Evolutionary conservation across 1,284 basidiomycete species (phyloP).

Genomic region (Rhodotorula sp.): DNA sequence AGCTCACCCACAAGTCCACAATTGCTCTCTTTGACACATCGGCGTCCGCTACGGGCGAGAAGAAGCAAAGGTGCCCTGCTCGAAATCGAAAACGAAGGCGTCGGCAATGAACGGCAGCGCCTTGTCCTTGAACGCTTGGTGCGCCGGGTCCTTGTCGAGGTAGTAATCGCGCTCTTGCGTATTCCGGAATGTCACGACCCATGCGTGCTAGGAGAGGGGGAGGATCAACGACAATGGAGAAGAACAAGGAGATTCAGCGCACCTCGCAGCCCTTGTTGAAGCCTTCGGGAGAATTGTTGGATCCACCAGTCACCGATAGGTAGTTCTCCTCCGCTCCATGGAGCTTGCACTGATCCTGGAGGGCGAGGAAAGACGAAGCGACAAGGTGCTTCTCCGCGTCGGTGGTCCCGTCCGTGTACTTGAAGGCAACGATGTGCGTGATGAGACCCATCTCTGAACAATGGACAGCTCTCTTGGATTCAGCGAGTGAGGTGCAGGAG

Average conservation of each 20-base stretch:
- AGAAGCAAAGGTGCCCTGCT: conserved; percentile 16
- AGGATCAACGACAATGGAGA: background rate
- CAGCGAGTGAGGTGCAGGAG: background rate
- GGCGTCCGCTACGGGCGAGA: background rate
- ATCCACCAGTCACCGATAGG: conserved; percentile 19
- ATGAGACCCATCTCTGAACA: conserved; percentile 18
- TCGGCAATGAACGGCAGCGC: conserved; percentile 3
- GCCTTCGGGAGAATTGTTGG: conserved; percentile 14
- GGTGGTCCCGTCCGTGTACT: conserved; percentile 1
- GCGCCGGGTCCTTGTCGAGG: conserved; percentile 18
- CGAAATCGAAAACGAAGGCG: conserved; percentile 33
- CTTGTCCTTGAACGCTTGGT: conserved; percentile 26
- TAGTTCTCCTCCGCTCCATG: background rate
- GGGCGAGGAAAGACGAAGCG: conserved; percentile 23
- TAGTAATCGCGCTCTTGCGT: conserved; percentile 20
- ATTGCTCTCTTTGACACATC: too few species aligned
- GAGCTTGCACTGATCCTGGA: conserved; percentile 12
- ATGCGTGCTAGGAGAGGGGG: conserved; percentile 10
- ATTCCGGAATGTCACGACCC: conserved; percentile 18
- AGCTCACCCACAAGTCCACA: too few species aligned
- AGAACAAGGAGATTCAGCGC: background rate
- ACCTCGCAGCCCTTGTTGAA: conserved; percentile 19
- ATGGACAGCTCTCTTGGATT: background rate
- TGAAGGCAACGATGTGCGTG: conserved; percentile 29
- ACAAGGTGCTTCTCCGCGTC: conserved; percentile 23